Base-by-base conservation (phyloP, 2,329 filamentous ascomycete species). In the Botryotinia convoluta region DNA sequence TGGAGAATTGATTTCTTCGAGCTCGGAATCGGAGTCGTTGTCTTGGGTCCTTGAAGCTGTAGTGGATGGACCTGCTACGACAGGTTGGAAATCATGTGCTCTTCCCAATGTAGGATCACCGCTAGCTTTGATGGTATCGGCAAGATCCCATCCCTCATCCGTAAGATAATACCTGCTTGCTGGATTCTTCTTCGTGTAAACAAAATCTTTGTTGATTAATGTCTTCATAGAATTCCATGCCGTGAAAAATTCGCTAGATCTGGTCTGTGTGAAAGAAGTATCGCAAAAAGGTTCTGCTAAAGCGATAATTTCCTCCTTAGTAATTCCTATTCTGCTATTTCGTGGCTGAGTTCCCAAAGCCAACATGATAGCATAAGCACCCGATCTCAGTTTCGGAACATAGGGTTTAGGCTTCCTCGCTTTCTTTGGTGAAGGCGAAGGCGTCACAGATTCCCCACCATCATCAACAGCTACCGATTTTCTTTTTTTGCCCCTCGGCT, bases 161-260 rank as follows among this genome's bases (percentile, higher is more conserved):
- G 92, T 93, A 51, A 96, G 83, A 2, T 86, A 85, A 79, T 94
- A 96, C 76, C 87, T 89, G 74, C 89, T 87, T 29, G 89, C 81
- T 0, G 92, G 92, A 26, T 91, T 86, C 0, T 92, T 91, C 71
- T 89, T 89, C 77, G 92, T 90, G 73, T 90, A 90, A 0, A 95
- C 91, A 5, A 95, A 83, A 73, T 94, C 92, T 79, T 95, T 94
- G 71, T 89, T 86, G 8, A 90, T 77, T 45, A 96, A 83, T 0
- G 91, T 93, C 79, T 93, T 93, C 87, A 95, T 94, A 1, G 92
- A 94, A 78, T 88, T 92, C 93, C 93, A 96, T 0, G 93, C 93
- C 0, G 93, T 95, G 77, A 93, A 93, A 78, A 88, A 92, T 73
- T 90, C 92, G 18, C 86, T 90, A 0, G 91, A 85, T 71, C 93